Base-by-base conservation (phyloP, 257 asterid species). In the Salvia hispanica region DNA sequence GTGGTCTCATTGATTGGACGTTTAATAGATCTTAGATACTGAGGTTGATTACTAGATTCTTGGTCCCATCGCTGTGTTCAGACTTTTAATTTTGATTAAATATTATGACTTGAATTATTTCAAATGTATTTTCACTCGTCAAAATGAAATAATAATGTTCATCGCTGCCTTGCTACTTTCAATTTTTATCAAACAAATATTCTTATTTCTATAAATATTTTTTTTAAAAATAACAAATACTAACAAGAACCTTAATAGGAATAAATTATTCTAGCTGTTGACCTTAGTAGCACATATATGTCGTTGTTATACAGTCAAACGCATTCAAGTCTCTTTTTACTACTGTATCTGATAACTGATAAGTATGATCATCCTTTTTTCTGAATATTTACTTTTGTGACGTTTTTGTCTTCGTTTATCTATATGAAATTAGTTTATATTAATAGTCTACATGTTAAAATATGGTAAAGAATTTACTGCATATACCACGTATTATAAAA, bases 1-100 rank as follows among this genome's bases (percentile, higher is more conserved):
- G 61, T 50, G 76, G 69, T 54, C 59, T 52, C 53, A 15, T 33
- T 76, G 77, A 76, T 44, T 43, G 55, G 73, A 76, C 75, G 13
- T 36, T 25, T 25, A 25, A 25, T 25, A 25, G 31, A 16, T 47
- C 48, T 33, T 51, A 44, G 43, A 52, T 64, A 64, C 14, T 9
- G 50, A 39, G 55, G 67, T 51, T 62, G 66, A 62, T 44, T 21
- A 10, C 60, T 14, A 44, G 73, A 71, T 71, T 76, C 63, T 66
- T 67, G 80, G 74, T 54, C 77, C 80, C 74, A 53, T 40, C 66
- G 21, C 54, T 36, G 28, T 10, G 25, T 28, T 34, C 53, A 45
- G 44, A 52, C 39, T 50, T 16, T 54, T 39, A 34, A 65, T 57
- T 64, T 8, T 33, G 25, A 48, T 48, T 40, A 51, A 21, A 25